phyloP scores from a whole-genome alignment of 768 basidiomycete genomes.

The Amyloporia xantha region DNA sequence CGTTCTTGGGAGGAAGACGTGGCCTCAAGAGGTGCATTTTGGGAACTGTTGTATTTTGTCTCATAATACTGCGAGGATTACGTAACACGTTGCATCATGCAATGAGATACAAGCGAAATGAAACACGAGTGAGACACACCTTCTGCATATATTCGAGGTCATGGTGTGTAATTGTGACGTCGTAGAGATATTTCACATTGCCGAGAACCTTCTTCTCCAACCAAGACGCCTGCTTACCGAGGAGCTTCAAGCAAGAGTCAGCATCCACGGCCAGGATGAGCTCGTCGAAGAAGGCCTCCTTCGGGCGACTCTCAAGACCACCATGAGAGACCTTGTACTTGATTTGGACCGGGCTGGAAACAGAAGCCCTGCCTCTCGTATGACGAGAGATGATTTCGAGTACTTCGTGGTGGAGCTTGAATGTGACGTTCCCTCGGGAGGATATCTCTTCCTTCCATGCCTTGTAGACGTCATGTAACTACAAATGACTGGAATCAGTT shows the following conservation, averaged over 20 bases:
- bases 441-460: slow-evolving; percentile 23
- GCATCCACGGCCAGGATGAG: slow-evolving; percentile 39
- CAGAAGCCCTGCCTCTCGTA: slow-evolving; percentile 8
- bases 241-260: slow-evolving; percentile 35
- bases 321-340: slow-evolving; percentile 13
- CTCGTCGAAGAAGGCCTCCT: slow-evolving; percentile 34
- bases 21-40: slow-evolving; percentile 19
- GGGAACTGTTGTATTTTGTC: slow-evolving; percentile 29
- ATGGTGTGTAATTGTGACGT: slow-evolving; percentile 46
- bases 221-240: slow-evolving; percentile 32
- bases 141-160: slow-evolving; percentile 41
- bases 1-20: slow-evolving; percentile 19
- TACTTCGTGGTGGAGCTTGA: slow-evolving; percentile 23
- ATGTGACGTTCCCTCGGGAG: slow-evolving; percentile 21
- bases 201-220: slow-evolving; percentile 37
- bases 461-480: slow-evolving; percentile 26
- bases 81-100: not conserved
- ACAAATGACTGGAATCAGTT: not conserved
- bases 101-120: not conserved
- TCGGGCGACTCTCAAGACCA: slow-evolving; percentile 7
- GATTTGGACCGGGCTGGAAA: slow-evolving; percentile 15
- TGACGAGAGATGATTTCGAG: slow-evolving; percentile 18
- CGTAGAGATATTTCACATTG: slow-evolving; percentile 38
- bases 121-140: slow-evolving; percentile 20
- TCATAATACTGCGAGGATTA: slow-evolving; percentile 33